Evolutionary conservation across 2,329 filamentous ascomycete genomes (phyloP).

Genomic region (Stachybotrys chlorohalonatus): DNA sequence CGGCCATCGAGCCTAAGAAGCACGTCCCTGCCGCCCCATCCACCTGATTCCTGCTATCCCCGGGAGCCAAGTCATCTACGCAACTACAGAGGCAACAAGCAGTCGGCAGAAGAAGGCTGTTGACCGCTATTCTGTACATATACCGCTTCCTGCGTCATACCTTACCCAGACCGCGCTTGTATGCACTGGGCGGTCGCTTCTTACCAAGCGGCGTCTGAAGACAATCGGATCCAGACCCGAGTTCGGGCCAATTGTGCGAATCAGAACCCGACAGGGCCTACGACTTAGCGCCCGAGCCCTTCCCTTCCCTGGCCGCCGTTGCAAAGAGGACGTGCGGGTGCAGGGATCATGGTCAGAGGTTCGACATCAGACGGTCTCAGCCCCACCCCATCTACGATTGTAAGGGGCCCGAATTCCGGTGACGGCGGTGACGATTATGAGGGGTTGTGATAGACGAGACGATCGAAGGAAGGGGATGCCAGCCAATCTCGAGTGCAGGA

Average conservation of each 20-base stretch:
- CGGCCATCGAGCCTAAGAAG: no score
- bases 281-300: neutral
- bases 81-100: no score
- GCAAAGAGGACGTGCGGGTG: neutral
- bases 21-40: no score
- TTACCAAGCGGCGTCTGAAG: neutral
- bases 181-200: neutral
- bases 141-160: neutral
- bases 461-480: neutral
- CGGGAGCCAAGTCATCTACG: no score
- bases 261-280: neutral
- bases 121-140: neutral
- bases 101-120: no score
- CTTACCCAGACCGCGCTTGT: neutral
- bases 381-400: neutral
- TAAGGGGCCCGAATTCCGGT: neutral
- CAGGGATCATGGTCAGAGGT: neutral
- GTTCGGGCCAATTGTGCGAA: neutral
- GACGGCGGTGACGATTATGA: neutral
- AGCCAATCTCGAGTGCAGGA: neutral
- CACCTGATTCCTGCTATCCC: no score
- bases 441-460: neutral
- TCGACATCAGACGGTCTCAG: neutral
- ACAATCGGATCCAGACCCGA: neutral
- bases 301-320: neutral